These are phyloP conservation scores for Calonectria honghensis DNA, from an alignment of 2,329 filamentous ascomycete genomes.

Conservation along the genomic window DNA sequence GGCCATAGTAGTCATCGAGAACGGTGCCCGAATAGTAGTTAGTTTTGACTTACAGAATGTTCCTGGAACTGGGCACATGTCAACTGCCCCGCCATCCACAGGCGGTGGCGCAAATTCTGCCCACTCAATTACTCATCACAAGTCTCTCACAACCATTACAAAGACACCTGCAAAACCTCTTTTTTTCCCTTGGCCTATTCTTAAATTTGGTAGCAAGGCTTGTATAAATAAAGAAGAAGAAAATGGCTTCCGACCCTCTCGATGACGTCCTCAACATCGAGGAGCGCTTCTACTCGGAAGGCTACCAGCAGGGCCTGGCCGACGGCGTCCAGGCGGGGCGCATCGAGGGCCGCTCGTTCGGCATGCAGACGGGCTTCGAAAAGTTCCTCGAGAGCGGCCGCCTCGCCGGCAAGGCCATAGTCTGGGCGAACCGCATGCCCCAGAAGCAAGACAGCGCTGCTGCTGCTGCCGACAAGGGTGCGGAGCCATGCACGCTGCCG, in stretches of 20 bases:
- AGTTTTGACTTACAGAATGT: slow-evolving; percentile 9
- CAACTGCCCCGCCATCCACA: slow-evolving; percentile 52
- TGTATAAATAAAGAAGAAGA: slow-evolving; percentile 25
- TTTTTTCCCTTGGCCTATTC: not conserved
- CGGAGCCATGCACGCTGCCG: slow-evolving; percentile 56
- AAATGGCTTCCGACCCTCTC: slow-evolving; percentile 69
- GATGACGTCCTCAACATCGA: slow-evolving; percentile 77
- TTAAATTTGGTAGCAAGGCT: not conserved
- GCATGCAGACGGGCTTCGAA: slow-evolving; percentile 93
- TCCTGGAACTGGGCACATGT: slow-evolving; percentile 1
- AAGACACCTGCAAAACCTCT: slow-evolving; percentile 28
- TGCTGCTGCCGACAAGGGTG: not conserved
- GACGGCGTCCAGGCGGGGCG: slow-evolving; percentile 88
- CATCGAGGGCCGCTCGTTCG: slow-evolving; percentile 92
- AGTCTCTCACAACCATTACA: slow-evolving; percentile 23
- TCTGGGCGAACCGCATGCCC: slow-evolving; percentile 87
- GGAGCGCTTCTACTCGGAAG: slow-evolving; percentile 86
- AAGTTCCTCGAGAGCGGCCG: slow-evolving; percentile 90
- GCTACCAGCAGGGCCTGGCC: slow-evolving; percentile 82
- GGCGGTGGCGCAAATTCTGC: slow-evolving; percentile 58
- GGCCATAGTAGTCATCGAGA: not conserved
- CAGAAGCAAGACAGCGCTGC: slow-evolving; percentile 41
- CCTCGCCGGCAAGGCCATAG: slow-evolving; percentile 83
- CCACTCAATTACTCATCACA: slow-evolving; percentile 52
- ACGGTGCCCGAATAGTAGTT: not conserved